Evolutionary conservation across 768 basidiomycete genomes (phyloP).

Genomic region (Auricularia cornea): DNA sequence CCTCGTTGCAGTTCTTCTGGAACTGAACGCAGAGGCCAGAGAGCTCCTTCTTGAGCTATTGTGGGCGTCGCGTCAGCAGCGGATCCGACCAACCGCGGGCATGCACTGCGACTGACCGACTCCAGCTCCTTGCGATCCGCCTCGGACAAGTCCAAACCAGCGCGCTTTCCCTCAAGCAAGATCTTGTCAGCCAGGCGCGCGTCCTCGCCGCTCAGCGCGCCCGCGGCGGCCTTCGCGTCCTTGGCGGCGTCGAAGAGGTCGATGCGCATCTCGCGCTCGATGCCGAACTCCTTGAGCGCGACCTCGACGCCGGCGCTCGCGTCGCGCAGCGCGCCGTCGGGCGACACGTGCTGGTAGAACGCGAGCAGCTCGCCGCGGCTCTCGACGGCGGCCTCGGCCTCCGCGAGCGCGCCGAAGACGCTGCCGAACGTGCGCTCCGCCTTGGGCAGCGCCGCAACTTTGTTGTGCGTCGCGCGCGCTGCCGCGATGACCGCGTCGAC

Average conservation of each 20-base stretch:
- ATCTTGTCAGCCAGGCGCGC: constrained; percentile 74
- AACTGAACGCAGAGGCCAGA: constrained; percentile 73
- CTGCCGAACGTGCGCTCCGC: not conserved
- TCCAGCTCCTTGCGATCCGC: constrained; percentile 49
- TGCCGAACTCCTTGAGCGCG: constrained; percentile 58
- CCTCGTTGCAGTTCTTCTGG: constrained; percentile 89
- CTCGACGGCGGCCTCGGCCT: constrained; percentile 49
- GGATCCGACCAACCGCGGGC: too few species aligned
- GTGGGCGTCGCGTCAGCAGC: not conserved
- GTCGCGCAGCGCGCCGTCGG: constrained; percentile 67
- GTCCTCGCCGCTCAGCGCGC: constrained; percentile 53
- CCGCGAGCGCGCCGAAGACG: constrained; percentile 36
- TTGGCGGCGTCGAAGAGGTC: constrained; percentile 69
- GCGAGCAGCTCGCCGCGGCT: constrained; percentile 47
- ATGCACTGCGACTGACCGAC: constrained; percentile 17
- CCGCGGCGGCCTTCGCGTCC: constrained; percentile 51
- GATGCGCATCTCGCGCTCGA: constrained; percentile 72
- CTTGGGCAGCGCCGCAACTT: constrained; percentile 9
- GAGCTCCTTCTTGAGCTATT: constrained; percentile 63
- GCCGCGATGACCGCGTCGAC: constrained; percentile 7
- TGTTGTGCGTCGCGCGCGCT: constrained; percentile 9
- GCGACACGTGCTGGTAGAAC: constrained; percentile 80
- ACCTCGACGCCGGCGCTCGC: constrained; percentile 69
- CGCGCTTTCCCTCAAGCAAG: constrained; percentile 71
- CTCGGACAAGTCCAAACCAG: constrained; percentile 66